Base-by-base conservation (phyloP, 2,329 filamentous ascomycete species). In the Cercospora brassicicola region DNA sequence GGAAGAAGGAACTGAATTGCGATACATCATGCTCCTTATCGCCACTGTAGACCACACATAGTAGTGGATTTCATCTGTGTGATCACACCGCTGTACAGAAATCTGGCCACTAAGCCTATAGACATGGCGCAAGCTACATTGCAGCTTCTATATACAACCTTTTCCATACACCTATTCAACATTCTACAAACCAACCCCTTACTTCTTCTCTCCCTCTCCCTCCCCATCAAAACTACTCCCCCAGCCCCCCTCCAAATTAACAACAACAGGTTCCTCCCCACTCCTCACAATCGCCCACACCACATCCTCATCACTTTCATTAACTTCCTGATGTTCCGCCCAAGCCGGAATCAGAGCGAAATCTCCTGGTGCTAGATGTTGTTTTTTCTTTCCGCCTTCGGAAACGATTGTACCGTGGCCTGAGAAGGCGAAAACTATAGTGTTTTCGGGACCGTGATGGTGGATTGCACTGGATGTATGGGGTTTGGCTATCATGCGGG, bases 401-500 rank as follows among this genome's bases (percentile, higher is more conserved):
- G 87, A 88, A 2, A 91, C 82, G 8, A 92, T 82, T 13, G 84
- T 80, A 4, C 89, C 89, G 62, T 83, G 82, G 11, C 90, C 90
- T 1, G 84, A 85, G 10, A 86, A 85, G 10, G 86, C 87, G 74
- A 75, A 73, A 23, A 67, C 84, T 62, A 92, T 89, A 7, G 88
- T 88, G 71, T 92, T 89, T 83, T 91, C 88, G 75, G 88, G 85
- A 64, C 89, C 89, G 73, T 92, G 89, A 73, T 92, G 90, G 70
- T 90, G 89, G 23, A 92, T 82, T 5, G 86, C 84, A 0, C 88
- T 88, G 2, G 84, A 80, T 30, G 87, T 87, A 62, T 86, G 84
- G 6, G 90, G 88, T 71, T 87, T 86, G 2, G 89, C 86, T 45
- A 88, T 85, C 86, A 81, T 79, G 87, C 89, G 84, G 56, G 88